Percentiles rank a stretch among this genome's conserved stretches.
These are phyloP conservation scores for Chalaropsis ovoidea DNA, from an alignment of 2,329 filamentous ascomycete genomes.

Conservation along the genomic window DNA sequence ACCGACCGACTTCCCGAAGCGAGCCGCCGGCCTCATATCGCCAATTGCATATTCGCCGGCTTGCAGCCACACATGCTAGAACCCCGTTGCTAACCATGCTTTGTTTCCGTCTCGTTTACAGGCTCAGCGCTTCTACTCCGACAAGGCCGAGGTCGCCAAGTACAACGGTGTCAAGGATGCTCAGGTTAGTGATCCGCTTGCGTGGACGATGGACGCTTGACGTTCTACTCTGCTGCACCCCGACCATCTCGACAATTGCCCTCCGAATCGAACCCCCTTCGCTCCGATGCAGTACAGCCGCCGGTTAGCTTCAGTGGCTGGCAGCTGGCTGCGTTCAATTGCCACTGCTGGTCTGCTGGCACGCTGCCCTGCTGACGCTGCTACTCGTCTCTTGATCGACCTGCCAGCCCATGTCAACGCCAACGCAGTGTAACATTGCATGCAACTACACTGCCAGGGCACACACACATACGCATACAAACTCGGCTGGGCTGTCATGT, in stretches of 20 bases:
- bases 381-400: conserved; percentile 20
- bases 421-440: background rate
- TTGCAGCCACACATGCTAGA: conserved; percentile 16
- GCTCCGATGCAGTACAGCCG: too few species aligned
- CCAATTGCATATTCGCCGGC: background rate
- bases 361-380: too few species aligned
- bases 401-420: background rate
- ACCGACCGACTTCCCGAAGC: background rate
- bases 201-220: background rate
- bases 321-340: too few species aligned
- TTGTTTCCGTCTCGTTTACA: conserved; percentile 29
- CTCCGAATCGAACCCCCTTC: too few species aligned
- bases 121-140: conserved; percentile 55
- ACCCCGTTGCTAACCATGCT: conserved; percentile 23
- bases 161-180: conserved; percentile 85
- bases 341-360: too few species aligned
- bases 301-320: too few species aligned
- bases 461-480: background rate
- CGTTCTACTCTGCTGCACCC: conserved; percentile 4
- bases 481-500: background rate
- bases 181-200: conserved; percentile 52
- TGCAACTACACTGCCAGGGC: background rate
- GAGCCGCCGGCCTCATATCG: conserved; percentile 6
- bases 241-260: too few species aligned
- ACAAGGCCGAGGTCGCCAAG: conserved; percentile 61